phyloP scores from a whole-genome alignment of 1,284 basidiomycete species.

The Moesziomyces sp. region DNA sequence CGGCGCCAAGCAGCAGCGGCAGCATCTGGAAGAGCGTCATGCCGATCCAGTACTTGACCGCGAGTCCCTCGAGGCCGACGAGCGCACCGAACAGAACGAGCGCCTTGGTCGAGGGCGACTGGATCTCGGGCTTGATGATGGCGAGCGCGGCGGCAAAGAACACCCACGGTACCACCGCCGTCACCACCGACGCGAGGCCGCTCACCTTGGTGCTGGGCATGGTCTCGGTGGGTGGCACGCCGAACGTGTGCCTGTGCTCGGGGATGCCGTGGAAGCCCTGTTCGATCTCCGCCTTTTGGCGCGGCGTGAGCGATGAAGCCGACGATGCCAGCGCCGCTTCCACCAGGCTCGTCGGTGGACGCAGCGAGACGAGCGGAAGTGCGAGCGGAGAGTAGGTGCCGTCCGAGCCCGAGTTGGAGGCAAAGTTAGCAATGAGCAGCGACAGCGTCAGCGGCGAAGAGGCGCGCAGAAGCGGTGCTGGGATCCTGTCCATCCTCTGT shows the following conservation, averaged over 20 bases:
- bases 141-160: constrained; percentile 39
- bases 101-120: constrained; percentile 22
- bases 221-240: constrained; percentile 48
- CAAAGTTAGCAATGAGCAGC: constrained; percentile 48
- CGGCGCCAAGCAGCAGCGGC: constrained; percentile 44
- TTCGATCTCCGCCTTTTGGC: constrained; percentile 40
- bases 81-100: constrained; percentile 38
- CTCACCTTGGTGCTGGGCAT: constrained; percentile 56
- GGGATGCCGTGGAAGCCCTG: constrained; percentile 41
- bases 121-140: constrained; percentile 21
- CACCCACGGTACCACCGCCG: constrained; percentile 48
- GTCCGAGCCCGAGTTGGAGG: constrained; percentile 24
- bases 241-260: constrained; percentile 57
- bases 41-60: constrained; percentile 54
- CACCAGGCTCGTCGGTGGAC: constrained; percentile 16
- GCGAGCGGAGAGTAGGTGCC: constrained; percentile 34
- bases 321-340: constrained; percentile 15
- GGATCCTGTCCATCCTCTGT: constrained; percentile 47
- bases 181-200: constrained; percentile 41
- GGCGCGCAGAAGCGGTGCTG: constrained; percentile 22
- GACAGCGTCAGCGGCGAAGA: constrained; percentile 32
- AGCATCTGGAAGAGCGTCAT: constrained; percentile 60
- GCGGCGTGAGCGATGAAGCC: constrained; percentile 11
- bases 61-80: constrained; percentile 44
- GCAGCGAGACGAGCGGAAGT: constrained; percentile 31